phyloP scores from a whole-genome alignment of 1,284 basidiomycete species.

The Irpex lacteus region DNA sequence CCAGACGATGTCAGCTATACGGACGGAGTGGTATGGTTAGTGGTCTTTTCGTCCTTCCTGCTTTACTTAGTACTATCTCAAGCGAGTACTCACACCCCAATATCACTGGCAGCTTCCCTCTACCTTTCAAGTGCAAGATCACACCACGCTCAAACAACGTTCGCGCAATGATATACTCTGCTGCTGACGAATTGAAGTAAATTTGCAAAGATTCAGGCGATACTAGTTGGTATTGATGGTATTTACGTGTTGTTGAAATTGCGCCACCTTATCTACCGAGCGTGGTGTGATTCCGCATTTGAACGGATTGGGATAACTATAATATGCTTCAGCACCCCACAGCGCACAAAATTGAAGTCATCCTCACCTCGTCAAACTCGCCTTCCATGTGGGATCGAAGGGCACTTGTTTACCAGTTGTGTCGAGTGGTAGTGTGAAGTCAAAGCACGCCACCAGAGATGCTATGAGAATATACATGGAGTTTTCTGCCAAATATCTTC shows the following conservation, averaged over 20 bases:
- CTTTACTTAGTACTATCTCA: not conserved
- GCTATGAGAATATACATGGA: not conserved
- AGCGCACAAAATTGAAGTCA: not conserved
- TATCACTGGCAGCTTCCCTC: constrained; percentile 15
- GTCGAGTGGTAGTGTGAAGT: not conserved
- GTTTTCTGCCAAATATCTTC: not conserved
- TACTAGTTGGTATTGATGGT: not conserved
- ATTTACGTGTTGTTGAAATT: not conserved
- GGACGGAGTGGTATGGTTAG: not conserved
- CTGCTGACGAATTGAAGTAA: not conserved
- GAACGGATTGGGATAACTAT: not conserved
- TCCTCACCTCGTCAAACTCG: not conserved
- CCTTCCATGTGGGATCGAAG: not conserved
- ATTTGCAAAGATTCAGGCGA: not conserved
- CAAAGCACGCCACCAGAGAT: not conserved
- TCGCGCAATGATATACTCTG: constrained; percentile 13
- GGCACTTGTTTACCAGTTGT: not conserved
- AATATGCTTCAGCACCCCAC: not conserved
- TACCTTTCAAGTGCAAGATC: constrained; percentile 20
- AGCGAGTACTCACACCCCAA: not conserved
- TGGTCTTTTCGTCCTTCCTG: not conserved
- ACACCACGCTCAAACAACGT: constrained; percentile 19
- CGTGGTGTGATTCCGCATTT: not conserved
- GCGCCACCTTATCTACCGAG: not conserved
- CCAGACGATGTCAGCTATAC: constrained; percentile 1